Evolutionary conservation across 2,329 filamentous ascomycete species (phyloP).

Genomic region (Colletotrichum cereale): DNA sequence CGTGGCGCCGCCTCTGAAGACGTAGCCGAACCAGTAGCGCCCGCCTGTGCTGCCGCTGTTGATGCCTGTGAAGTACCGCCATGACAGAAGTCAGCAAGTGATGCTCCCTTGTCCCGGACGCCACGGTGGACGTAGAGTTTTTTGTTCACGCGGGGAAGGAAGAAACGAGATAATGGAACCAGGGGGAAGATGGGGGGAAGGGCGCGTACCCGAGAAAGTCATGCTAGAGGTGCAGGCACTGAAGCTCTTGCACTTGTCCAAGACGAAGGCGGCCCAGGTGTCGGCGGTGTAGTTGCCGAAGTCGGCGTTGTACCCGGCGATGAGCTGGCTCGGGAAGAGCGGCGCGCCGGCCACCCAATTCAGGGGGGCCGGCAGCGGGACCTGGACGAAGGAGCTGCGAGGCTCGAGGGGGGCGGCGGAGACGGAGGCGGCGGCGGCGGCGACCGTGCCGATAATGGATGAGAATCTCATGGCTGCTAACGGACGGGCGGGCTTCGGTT

Average conservation of each 20-base stretch:
- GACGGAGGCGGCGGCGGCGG: neutral
- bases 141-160: too few species aligned
- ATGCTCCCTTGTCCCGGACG: neutral
- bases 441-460: neutral
- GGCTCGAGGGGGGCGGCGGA: neutral
- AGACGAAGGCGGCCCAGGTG: neutral
- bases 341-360: neutral
- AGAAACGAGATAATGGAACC: too few species aligned
- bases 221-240: neutral
- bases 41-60: slow-evolving; percentile 12
- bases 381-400: neutral
- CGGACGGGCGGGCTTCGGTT: neutral
- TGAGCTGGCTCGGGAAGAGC: neutral
- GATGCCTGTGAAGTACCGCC: neutral
- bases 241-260: slow-evolving; percentile 5
- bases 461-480: neutral
- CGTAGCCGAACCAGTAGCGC: neutral
- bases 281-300: neutral
- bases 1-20: neutral
- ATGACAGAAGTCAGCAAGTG: neutral
- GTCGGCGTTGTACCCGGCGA: neutral
- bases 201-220: neutral
- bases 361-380: neutral
- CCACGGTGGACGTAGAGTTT: too few species aligned
- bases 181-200: neutral